These are phyloP conservation scores for Ophioceras dolichostomum DNA, from an alignment of 2,329 filamentous ascomycete genomes.

Conservation along the genomic window DNA sequence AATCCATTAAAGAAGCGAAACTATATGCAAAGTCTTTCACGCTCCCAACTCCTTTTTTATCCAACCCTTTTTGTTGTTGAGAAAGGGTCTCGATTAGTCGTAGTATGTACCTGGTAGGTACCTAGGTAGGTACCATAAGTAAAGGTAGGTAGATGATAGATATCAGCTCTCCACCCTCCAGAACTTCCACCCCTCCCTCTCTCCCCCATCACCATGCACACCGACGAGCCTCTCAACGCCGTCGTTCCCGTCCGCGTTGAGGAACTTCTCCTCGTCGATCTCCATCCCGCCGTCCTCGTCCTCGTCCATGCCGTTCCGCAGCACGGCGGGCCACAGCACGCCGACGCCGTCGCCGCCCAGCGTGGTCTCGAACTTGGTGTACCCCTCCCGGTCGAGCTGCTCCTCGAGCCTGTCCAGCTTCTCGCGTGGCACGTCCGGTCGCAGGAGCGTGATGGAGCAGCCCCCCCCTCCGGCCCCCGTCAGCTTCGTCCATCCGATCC, in stretches of 20 bases:
- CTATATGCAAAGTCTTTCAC: no score
- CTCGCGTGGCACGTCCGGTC: constrained; percentile 45
- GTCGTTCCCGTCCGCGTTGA: constrained; percentile 71
- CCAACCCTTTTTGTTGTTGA: no score
- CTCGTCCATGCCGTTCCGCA: constrained; percentile 73
- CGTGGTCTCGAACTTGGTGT: constrained; percentile 76
- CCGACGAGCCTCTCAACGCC: constrained; percentile 83
- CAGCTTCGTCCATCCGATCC: constrained; percentile 93
- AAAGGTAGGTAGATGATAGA: no score
- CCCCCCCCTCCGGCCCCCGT: constrained; percentile 93
- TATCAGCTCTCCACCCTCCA: constrained; percentile 52
- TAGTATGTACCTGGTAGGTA: no score
- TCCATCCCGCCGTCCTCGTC: constrained; percentile 75
- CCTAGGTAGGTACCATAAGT: no score
- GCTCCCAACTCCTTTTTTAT: no score
- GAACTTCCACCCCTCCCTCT: constrained; percentile 75
- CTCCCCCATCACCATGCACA: constrained; percentile 54
- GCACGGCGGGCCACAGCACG: constrained; percentile 82
- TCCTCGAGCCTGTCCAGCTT: constrained; percentile 51
- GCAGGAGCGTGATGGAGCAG: constrained; percentile 85
- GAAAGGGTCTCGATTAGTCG: no score
- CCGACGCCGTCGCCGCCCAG: constrained; percentile 90
- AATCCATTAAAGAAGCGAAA: no score
- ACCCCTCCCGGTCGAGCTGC: constrained; percentile 59
- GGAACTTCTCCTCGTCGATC: constrained; percentile 75